These are phyloP conservation scores for Tolypocladium ovalisporum DNA, from an alignment of 2,329 filamentous ascomycete species.

Conservation along the genomic window DNA sequence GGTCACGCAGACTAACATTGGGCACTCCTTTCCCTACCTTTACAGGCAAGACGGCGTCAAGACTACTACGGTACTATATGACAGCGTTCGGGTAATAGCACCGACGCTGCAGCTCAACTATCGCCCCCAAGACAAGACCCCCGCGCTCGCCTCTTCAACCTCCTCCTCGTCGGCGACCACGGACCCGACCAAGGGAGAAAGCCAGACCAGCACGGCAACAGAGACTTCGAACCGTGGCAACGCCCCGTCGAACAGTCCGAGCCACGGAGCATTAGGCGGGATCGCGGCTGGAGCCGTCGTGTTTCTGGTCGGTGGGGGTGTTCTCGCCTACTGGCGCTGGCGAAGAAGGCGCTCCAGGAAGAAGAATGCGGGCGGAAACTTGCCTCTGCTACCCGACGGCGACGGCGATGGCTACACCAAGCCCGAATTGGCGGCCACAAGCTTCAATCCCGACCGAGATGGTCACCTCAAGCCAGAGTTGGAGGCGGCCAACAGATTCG, in stretches of 20 bases:
- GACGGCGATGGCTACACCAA: neutral
- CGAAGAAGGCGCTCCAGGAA: neutral
- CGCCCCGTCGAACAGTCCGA: neutral
- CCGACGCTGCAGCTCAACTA: neutral
- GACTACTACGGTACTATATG: neutral
- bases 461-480: neutral
- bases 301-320: too few species aligned
- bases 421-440: neutral
- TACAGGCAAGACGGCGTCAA: neutral
- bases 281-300: neutral
- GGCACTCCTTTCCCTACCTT: neutral
- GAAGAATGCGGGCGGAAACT: neutral
- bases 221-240: neutral
- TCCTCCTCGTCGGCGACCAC: neutral
- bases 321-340: neutral
- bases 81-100: fast-evolving
- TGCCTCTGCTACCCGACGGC: too few species aligned
- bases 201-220: neutral
- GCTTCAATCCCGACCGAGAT: neutral
- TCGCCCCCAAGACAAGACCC: neutral
- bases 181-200: neutral
- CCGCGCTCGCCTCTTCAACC: neutral
- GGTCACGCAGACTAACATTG: neutral
- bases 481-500: neutral
- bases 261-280: neutral